phyloP scores from a whole-genome alignment of 2,329 filamentous ascomycete genomes.

The Penicillium nordicum region DNA sequence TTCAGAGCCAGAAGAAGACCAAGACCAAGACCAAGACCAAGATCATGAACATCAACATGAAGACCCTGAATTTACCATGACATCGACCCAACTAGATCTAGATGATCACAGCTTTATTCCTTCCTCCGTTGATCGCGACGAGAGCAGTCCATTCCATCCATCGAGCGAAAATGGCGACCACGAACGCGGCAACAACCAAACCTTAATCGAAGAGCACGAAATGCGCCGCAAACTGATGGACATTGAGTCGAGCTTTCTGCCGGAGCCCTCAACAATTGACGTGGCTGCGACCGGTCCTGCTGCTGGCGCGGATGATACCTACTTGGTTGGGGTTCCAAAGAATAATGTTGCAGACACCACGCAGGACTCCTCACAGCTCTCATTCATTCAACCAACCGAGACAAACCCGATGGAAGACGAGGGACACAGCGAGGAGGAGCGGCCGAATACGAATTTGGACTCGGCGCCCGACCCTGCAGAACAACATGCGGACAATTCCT shows the following conservation, averaged over 20 bases:
- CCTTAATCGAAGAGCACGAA: slow-evolving; percentile 53
- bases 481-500: slow-evolving; percentile 28
- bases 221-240: slow-evolving; percentile 60
- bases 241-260: slow-evolving; percentile 62
- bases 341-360: slow-evolving; percentile 18
- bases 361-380: slow-evolving; percentile 23
- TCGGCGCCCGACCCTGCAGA: background rate
- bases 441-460: background rate
- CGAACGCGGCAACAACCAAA: slow-evolving; percentile 39
- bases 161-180: slow-evolving; percentile 34
- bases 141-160: slow-evolving; percentile 32
- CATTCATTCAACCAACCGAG: slow-evolving; percentile 26
- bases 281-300: slow-evolving; percentile 27
- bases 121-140: slow-evolving; percentile 34
- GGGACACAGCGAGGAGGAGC: slow-evolving; percentile 1
- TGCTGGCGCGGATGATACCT: slow-evolving; percentile 44
- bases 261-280: slow-evolving; percentile 50
- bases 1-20: slow-evolving; percentile 13
- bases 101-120: slow-evolving; percentile 32
- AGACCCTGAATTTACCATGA: slow-evolving; percentile 17
- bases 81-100: slow-evolving; percentile 18
- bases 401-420: slow-evolving; percentile 18
- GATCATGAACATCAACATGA: slow-evolving; percentile 13
- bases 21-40: slow-evolving; percentile 13
- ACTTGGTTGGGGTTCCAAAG: slow-evolving; percentile 38